Evolutionary conservation across 2,329 filamentous ascomycete genomes (phyloP).

Genomic region (Fusarium lateritium): DNA sequence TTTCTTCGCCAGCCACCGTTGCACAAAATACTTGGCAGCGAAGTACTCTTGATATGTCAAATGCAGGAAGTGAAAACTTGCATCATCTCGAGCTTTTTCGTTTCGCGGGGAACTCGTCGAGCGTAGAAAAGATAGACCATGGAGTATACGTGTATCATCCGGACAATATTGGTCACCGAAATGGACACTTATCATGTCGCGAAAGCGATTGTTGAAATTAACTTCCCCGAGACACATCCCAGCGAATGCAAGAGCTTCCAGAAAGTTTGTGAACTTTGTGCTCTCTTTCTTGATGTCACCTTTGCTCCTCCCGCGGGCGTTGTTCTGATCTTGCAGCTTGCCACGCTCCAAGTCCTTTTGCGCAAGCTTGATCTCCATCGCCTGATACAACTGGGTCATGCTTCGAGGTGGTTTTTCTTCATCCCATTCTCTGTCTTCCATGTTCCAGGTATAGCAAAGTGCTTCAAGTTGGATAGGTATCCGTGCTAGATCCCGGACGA

Average conservation of each 20-base stretch:
- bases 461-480: slow-evolving; percentile 10
- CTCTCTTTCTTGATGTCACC: too few relatives aligned
- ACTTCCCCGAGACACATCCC: too few relatives aligned
- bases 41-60: slow-evolving; percentile 6
- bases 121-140: not conserved
- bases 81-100: not conserved
- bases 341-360: too few relatives aligned
- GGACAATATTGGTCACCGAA: not conserved
- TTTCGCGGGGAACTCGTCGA: not conserved
- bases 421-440: not conserved
- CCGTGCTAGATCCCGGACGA: not conserved
- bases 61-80: not conserved
- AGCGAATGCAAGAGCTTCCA: too few relatives aligned
- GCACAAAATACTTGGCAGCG: not conserved
- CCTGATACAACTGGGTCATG: slow-evolving; percentile 4
- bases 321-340: too few relatives aligned
- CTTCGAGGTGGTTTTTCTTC: not conserved
- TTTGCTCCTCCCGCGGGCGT: too few relatives aligned
- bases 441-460: not conserved
- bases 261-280: too few relatives aligned
- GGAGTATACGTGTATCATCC: not conserved
- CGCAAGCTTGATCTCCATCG: not conserved
- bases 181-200: too few relatives aligned
- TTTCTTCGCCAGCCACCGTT: not conserved
- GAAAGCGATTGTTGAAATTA: too few relatives aligned